Base-by-base conservation (phyloP, 2,329 filamentous ascomycete species). In the Fusarium denticulatum region DNA sequence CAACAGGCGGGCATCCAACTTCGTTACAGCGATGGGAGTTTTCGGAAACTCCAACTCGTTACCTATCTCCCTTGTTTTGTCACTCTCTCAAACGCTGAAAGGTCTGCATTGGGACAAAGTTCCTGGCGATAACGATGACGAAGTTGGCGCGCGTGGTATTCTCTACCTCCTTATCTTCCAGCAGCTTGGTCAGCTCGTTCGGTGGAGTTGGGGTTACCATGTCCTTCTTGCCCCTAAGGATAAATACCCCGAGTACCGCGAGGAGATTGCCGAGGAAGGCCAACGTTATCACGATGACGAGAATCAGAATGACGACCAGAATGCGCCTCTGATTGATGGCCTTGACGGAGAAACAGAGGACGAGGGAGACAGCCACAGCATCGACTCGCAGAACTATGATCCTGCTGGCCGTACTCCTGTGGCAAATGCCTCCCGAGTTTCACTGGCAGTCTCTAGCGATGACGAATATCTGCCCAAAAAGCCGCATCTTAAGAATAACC, bases 21-120 rank as follows among this genome's bases (percentile, higher is more conserved):
- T 99, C 79, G 93, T 99, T 46, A 93, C 94, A 37, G 96, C 96
- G 60, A 99, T 99, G 96, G 95, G 94, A 42, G 89, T 98, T 55
- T 99, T 99, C 81, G 96, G 96, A 77, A 99, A 99, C 82, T 98
- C 96, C 39, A 99, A 99, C 83, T 98, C 96, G 24, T 88, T 99
- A 26, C 96, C 96, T 1, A 98, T 99, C 70, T 99, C 96, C 0
- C 90, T 99, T 63, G 95, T 99, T 71, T 89, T 98, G 64, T 98
- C 96, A 14, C 88, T 99, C 16, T 97, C 96, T 20, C 93, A 97
- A 80, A 99, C 96, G 1, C 88, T 99, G 64, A 91, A 92, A 77
- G 96, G 96, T 11, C 87, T 99, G 37, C 96, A 98, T 81, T 99
- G 96, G 96, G 92, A 96, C 83, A 92, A 90, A 74, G 90, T 98